Evolutionary conservation across 164 flowering plant species (phyloP).

Genomic region (Sedum album): DNA sequence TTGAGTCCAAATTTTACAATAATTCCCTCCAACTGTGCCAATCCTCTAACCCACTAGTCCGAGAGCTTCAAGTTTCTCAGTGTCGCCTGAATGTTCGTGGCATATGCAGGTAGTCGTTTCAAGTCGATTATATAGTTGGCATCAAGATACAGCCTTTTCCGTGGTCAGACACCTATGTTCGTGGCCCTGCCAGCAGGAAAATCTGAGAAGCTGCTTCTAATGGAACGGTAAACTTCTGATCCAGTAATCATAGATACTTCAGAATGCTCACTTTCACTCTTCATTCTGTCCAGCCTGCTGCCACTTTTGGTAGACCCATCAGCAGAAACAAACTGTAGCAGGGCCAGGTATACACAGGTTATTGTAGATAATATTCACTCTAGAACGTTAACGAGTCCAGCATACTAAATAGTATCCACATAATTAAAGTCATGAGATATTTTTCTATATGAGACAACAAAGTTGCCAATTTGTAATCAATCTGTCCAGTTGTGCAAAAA

Average conservation of each 20-base stretch:
- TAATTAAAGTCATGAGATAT: background rate
- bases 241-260: slow-evolving; percentile 16
- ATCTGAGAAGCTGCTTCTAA: slow-evolving; percentile 27
- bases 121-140: background rate
- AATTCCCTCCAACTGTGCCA: background rate
- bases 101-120: background rate
- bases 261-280: slow-evolving; percentile 14
- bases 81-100: background rate
- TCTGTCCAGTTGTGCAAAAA: background rate
- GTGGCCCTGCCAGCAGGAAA: slow-evolving; percentile 18
- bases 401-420: background rate
- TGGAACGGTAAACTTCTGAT: slow-evolving; percentile 24
- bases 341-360: background rate
- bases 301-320: background rate
- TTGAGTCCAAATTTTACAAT: background rate
- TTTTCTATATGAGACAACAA: background rate
- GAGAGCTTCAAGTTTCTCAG: too few species aligned
- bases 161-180: slow-evolving; percentile 13
- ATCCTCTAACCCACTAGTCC: background rate
- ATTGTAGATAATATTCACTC: background rate
- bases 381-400: background rate
- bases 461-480: background rate
- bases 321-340: slow-evolving; percentile 14
- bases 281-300: slow-evolving; percentile 6
- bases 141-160: background rate